Evolutionary conservation across 805 yeast species (phyloP), one percentile per base, ranked within the genome.

Genomic region (Candida nanaspora): DNA sequence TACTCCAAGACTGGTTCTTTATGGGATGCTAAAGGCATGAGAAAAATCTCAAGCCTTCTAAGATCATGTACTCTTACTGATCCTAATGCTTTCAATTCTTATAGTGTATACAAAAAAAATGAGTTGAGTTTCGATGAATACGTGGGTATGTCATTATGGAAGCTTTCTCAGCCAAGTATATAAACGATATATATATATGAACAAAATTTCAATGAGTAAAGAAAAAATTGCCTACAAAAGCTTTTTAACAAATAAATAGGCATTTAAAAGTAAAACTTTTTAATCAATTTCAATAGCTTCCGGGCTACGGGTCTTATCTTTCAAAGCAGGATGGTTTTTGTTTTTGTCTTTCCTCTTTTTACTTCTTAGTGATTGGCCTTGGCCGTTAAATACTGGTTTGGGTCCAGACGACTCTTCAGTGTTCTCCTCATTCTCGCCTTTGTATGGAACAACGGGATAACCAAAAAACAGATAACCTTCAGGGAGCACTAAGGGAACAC

Each of bases 381-480:
- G 69, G 0, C 96, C 96, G 1, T 46, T 46, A 55, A 76, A 86
- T 41, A 56, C 53, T 11, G 50, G 43, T 26, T 46, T 33, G 14
- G 41, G 35, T 19, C 26, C 40, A 45, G 47, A 22, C 15, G 27
- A 14, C 3, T 31, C 26, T n/a, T 58, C 53, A 5, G 54, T 61
- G 3, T 55, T 56, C 8, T 47, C 53, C 7, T 60, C 66, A 2
- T 55, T 65, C 5, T 61, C 62, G 7, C 53, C 65, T 21, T 60
- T 65, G 21, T 70, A 72, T 3, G 74, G 73, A 16, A 70, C 68
- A 5, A 83, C 75, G 0, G 98, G 97, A 57, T 81, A 93, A 1
- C 99, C 99, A 59, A 93, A 89, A 56, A 93, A 93, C 13, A 93
- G 68, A 59, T 87, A 91, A 20, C 95, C 95, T 31, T 74, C 82